Evolutionary conservation across 139 green algal species (phyloP).

Genomic region (Eudorina sp.): DNA sequence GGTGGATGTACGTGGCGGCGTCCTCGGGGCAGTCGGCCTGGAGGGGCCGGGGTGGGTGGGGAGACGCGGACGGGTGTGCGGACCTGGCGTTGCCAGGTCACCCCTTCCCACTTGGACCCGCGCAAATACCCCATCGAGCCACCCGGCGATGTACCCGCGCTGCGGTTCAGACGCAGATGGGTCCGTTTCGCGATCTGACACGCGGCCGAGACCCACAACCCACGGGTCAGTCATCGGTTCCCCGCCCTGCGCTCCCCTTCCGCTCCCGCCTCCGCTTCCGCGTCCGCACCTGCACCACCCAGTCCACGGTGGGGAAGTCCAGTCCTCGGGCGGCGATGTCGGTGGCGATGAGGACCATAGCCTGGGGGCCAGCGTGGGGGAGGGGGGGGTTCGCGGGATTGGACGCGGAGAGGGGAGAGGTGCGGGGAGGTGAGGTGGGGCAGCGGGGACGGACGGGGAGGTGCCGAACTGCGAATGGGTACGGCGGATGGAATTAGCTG

Average conservation of each 20-base stretch:
- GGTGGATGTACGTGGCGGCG: constrained; percentile 95
- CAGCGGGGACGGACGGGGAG: neutral
- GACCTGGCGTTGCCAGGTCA: no score
- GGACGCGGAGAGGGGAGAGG: neutral
- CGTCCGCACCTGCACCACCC: constrained; percentile 85
- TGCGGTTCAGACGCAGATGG: no score
- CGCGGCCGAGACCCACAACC: no score
- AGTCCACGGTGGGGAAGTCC: constrained; percentile 95
- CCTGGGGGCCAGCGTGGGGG: neutral
- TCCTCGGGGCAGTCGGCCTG: constrained; percentile 96
- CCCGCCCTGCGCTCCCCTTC: neutral
- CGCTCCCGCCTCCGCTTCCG: neutral
- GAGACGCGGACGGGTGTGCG: neutral
- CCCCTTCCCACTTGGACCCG: no score
- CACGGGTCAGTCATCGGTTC: no score
- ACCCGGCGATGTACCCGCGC: no score
- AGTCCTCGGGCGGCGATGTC: constrained; percentile 93
- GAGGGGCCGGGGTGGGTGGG: neutral
- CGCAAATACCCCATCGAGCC: no score
- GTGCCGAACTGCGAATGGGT: no score
- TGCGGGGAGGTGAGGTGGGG: neutral
- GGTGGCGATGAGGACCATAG: constrained; percentile 92
- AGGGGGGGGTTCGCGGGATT: neutral
- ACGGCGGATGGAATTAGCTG: no score
- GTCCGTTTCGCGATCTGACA: no score